Base-by-base conservation (phyloP, 139 green algal species). In the Monoraphidium neglectum region DNA sequence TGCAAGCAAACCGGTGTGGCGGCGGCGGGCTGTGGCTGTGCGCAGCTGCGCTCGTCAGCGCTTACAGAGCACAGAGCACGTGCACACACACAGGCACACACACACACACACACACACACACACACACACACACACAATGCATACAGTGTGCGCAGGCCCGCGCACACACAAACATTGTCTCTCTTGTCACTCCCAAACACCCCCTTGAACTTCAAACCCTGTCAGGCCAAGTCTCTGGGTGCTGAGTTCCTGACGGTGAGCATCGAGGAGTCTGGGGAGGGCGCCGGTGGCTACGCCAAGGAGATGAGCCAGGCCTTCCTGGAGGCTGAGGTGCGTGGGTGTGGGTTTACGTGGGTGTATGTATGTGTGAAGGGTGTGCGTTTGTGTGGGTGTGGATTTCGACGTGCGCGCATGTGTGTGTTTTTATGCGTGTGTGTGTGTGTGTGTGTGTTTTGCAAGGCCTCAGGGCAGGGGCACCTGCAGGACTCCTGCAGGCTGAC, bases 221-320 rank as follows among this genome's bases (percentile, higher is more conserved):
- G 43, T 12, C 43, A 95, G 79, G 91, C 90, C 67, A 92, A 93
- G 80, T 91, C 83, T 3, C 83, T 95, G 79, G 92, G 92, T 32
- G 92, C 90, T 35, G 92, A 95, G 86, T 97, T 97, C 83, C 84
- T 98, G 67, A 94, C 87, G 8, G 86, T 95, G 30, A 49, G 72
- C 30, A 80, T 96, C 13, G 72, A 94, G 68, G 92, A 97, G 84
- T 86, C 80, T 63, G 92, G 93, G 2, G 91, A 94, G 73, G 89
- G 89, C 4, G 28, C 64, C 54, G 92, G 90, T 63, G 91, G 92
- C 8, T 97, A 96, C 73, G 87, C 85, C 71, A 96, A 96, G 87
- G 90, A 95, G 82, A 96, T 96, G 92, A 89, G 75, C 49, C 82
- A 87, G 51, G 91, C 92, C 65, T 96, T 96, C 79, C 88, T 95